Percentiles rank a stretch among this genome's conserved stretches.
These are phyloP conservation scores for Chrysosphaeria jannelii DNA, from an alignment of 2,329 filamentous ascomycete genomes.

Conservation along the genomic window DNA sequence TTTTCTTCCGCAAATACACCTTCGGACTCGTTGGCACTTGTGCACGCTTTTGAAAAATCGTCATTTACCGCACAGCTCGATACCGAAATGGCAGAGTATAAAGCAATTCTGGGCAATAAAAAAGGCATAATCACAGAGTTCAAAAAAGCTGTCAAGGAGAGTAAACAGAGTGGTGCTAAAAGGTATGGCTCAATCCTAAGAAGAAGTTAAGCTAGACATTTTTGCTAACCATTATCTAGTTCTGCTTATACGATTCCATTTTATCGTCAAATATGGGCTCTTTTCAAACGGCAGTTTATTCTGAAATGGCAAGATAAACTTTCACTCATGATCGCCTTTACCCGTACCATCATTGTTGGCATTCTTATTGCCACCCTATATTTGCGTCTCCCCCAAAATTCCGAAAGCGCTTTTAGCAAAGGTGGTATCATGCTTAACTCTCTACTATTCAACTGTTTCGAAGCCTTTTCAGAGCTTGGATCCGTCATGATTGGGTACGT, in stretches of 20 bases:
- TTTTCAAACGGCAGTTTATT: conserved; percentile 60
- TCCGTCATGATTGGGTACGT: conserved; percentile 47
- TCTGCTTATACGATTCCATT: conserved; percentile 68
- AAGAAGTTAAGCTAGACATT: too few relatives aligned
- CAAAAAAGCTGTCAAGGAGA: conserved; percentile 41
- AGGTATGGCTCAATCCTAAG: too few relatives aligned
- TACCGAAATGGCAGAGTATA: conserved; percentile 24
- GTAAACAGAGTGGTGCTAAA: conserved; percentile 52
- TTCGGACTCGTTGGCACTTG: conserved; percentile 33
- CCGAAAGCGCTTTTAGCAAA: conserved; percentile 20
- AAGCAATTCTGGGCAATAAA: conserved; percentile 19
- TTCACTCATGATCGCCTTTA: conserved; percentile 43
- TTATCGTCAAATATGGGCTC: conserved; percentile 51
- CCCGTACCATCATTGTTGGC: conserved; percentile 40
- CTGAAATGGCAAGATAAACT: conserved; percentile 71
- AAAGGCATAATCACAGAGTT: conserved; percentile 38
- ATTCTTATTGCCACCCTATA: conserved; percentile 5
- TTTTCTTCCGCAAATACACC: conserved; percentile 30
- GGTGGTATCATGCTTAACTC: conserved; percentile 51
- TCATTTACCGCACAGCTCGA: conserved; percentile 28
- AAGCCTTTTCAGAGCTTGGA: conserved; percentile 51
- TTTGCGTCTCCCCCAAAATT: conserved; percentile 4
- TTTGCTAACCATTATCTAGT: too few relatives aligned
- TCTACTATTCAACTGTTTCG: conserved; percentile 65
- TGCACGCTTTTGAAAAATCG: conserved; percentile 39